Percentiles rank a stretch among this genome's conserved stretches.
These are phyloP conservation scores for Globisporangium takayamanum DNA, from an alignment of 352 stramenopile genomes.

Conservation along the genomic window DNA sequence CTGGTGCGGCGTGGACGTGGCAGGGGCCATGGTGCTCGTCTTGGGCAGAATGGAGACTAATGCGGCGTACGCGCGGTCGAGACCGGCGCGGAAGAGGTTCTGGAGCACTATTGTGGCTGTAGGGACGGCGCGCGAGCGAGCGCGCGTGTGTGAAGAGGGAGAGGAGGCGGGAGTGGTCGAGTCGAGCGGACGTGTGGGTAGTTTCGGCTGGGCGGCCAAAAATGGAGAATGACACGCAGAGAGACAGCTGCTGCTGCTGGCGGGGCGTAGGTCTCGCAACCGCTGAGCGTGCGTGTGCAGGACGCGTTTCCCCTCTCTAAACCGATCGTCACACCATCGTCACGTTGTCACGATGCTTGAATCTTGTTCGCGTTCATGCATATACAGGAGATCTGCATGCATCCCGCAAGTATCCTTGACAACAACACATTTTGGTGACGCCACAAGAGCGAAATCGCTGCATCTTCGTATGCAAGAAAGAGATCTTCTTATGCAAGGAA, in stretches of 20 bases:
- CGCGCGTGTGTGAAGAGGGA: neutral
- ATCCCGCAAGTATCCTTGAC: neutral
- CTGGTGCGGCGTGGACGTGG: slow-evolving; percentile 35
- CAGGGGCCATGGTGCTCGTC: slow-evolving; percentile 1
- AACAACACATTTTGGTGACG: no score
- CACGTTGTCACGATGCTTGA: no score
- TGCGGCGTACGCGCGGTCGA: slow-evolving; percentile 12
- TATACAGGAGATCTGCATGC: no score
- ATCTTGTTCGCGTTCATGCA: no score
- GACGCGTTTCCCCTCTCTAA: neutral
- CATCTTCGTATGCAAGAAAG: neutral
- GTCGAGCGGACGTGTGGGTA: slow-evolving; percentile 1
- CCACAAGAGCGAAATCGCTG: neutral
- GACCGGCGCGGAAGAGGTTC: slow-evolving; percentile 2
- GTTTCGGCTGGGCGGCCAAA: slow-evolving; percentile 12
- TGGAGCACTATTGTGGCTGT: slow-evolving; percentile 14
- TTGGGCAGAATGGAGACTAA: slow-evolving; percentile 12
- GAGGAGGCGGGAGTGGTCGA: neutral
- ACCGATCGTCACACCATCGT: neutral
- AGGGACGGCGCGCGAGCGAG: neutral
- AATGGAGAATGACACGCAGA: slow-evolving; percentile 12
- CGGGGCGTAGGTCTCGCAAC: no score
- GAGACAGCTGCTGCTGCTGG: neutral
- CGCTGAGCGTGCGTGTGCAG: neutral
- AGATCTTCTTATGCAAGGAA: neutral